Base-by-base conservation (phyloP, 257 asterid species). In the Lavandula angustifolia region DNA sequence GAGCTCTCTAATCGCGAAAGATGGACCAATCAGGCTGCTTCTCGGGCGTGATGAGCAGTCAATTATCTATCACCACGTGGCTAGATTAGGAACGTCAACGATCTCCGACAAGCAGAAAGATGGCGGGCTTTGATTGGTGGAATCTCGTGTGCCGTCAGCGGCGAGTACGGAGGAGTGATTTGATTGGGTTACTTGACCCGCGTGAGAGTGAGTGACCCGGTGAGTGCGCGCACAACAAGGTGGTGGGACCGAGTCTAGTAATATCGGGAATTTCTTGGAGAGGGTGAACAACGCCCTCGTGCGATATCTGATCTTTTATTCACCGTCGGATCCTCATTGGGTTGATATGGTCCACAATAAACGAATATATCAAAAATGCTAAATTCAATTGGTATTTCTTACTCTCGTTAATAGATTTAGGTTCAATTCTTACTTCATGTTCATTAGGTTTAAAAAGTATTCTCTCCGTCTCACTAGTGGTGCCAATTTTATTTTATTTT, bases 1-100 rank as follows among this genome's bases (percentile, higher is more conserved):
- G 65, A 38, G 55, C 52, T 38, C 75, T 73, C 33, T 32, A 7
- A 48, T 33, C 41, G n/a, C 35, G 81, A 38, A 38, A 82, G 75
- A 70, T 87, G 95, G 85, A 71, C 88, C 91, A 87, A 77, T 80
- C 27, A 64, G 35, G 18, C 0, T 43, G 68, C 27, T 11, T 75
- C 37, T 74, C 2, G 0, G 44, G 12, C 0, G 52, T 16, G 14
- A 10, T 10, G 10, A 79, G 78, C 64, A 13, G n/a, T 92, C 89
- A 87, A 81, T 84, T 44, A 27, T 43, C 16, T 37, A 0, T 7
- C 12, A 70, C 0, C 6, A 79, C 79, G 90, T 90, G 95, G 83
- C 58, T 2, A 54, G 16, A 69, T 69, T 12, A 1, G 13, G 27
- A 44, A 73, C 91, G 95, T 71, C 4, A 3, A 8, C 11, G 0